Conservation (phyloP, 768 basidiomycete species). For the Lanmaoa rubissima region DNA sequence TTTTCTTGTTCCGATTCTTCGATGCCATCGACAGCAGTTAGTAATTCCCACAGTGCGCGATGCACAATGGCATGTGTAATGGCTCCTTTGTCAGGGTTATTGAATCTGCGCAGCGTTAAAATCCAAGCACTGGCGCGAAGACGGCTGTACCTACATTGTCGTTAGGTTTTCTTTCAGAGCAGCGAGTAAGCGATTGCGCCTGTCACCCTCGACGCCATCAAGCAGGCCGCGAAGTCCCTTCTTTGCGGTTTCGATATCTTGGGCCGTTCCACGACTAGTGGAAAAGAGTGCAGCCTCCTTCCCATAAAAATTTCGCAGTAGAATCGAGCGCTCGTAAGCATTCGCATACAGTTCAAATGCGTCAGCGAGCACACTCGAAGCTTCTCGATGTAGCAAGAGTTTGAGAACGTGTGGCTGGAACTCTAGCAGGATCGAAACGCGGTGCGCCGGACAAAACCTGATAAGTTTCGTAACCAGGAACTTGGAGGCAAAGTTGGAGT, state of each 20-base stretch:
- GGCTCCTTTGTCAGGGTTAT: conserved; percentile 89
- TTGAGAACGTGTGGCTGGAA: conserved; percentile 75
- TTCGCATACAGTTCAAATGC: conserved; percentile 87
- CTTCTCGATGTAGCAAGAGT: conserved; percentile 81
- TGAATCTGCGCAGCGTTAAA: conserved; percentile 55
- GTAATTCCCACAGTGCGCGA: conserved; percentile 82
- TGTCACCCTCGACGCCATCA: conserved; percentile 59
- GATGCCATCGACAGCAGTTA: conserved; percentile 56
- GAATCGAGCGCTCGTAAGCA: conserved; percentile 75
- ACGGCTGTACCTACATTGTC: conserved; percentile 56
- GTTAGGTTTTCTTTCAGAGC: conserved; percentile 73
- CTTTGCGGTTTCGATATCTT: conserved; percentile 62
- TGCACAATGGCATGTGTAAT: conserved; percentile 87
- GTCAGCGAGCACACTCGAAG: conserved; percentile 80
- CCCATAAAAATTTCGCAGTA: conserved; percentile 88
- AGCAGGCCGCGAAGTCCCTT: conserved; percentile 69
- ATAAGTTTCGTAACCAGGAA: conserved; percentile 82
- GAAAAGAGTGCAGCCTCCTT: conserved; percentile 79
- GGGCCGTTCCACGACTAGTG: conserved; percentile 50
- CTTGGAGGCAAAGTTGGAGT: conserved; percentile 34
- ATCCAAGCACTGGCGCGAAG: not conserved
- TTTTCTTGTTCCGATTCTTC: conserved; percentile 70
- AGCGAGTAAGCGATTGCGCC: conserved; percentile 61
- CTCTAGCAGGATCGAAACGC: conserved; percentile 72
- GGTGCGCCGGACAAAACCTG: conserved; percentile 69